These are phyloP conservation scores for Litchi chinensis DNA, from an alignment of 345 rosid species.

Conservation along the genomic window DNA sequence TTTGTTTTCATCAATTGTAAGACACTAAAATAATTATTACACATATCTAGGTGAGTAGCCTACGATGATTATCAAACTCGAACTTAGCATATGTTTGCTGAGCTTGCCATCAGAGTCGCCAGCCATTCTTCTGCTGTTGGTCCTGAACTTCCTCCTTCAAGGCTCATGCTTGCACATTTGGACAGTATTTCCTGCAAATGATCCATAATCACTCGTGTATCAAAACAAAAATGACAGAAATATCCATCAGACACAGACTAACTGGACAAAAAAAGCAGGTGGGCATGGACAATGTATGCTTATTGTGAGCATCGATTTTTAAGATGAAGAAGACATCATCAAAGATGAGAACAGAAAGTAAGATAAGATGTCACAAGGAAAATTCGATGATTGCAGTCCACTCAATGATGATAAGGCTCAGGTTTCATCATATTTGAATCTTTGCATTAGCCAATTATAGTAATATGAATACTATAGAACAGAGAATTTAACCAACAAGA, in stretches of 20 bases:
- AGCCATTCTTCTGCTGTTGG: conserved; percentile 16
- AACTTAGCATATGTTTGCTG: conserved; percentile 7
- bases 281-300: background rate
- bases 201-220: background rate
- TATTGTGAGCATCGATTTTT: background rate
- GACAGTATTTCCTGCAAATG: conserved; percentile 30
- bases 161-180: conserved; percentile 30
- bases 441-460: background rate
- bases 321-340: background rate
- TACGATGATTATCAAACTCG: background rate
- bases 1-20: background rate
- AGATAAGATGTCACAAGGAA: background rate
- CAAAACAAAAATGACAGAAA: background rate
- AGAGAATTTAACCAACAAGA: background rate
- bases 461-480: conserved; percentile 4
- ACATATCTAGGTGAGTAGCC: background rate
- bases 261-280: background rate
- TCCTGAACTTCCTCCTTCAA: conserved; percentile 27
- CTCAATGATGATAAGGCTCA: background rate
- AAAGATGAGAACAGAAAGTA: background rate
- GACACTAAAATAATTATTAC: background rate
- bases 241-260: background rate
- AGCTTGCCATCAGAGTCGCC: conserved; percentile 23
- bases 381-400: background rate
- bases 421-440: background rate